Percentiles rank a stretch among this genome's conserved stretches.
phyloP scores from a whole-genome alignment of 139 green algal species.

The Yamagishiella unicocca region DNA sequence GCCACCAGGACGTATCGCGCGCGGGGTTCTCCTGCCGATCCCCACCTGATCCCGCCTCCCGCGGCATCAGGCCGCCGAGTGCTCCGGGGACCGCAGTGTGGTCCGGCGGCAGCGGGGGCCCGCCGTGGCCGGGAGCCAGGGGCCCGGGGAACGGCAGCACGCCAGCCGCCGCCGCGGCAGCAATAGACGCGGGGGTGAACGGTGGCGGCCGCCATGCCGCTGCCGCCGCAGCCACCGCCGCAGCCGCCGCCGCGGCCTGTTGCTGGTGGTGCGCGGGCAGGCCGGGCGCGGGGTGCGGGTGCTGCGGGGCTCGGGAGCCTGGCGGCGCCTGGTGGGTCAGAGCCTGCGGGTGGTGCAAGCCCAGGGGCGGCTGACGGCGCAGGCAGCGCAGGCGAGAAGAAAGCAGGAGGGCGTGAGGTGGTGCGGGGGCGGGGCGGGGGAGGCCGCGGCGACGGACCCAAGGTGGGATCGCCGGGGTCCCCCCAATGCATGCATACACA shows the following conservation, averaged over 20 bases:
- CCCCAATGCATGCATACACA: too few species aligned
- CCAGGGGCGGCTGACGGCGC: too few species aligned
- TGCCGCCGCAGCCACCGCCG: constrained; percentile 18
- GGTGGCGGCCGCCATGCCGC: constrained; percentile 28
- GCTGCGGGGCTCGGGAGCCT: background rate
- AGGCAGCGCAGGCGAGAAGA: too few species aligned
- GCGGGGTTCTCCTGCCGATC: too few species aligned
- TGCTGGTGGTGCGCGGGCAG: constrained; percentile 18
- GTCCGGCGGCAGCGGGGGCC: background rate
- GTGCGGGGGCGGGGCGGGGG: too few species aligned
- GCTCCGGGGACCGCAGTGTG: background rate
- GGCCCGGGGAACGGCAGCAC: constrained; percentile 30
- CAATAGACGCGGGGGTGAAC: background rate
- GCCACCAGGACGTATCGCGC: too few species aligned
- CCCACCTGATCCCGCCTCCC: too few species aligned
- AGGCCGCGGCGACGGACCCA: too few species aligned
- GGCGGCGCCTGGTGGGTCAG: background rate
- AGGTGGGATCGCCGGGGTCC: too few species aligned
- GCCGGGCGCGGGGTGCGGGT: background rate
- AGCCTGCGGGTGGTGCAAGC: background rate
- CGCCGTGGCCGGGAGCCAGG: background rate
- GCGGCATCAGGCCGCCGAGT: too few species aligned
- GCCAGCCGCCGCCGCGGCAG: constrained; percentile 22
- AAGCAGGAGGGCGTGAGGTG: too few species aligned
- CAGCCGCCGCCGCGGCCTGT: background rate